Evolutionary conservation across 305 asterid species (phyloP).

Genomic region (Solanum hybrid): DNA sequence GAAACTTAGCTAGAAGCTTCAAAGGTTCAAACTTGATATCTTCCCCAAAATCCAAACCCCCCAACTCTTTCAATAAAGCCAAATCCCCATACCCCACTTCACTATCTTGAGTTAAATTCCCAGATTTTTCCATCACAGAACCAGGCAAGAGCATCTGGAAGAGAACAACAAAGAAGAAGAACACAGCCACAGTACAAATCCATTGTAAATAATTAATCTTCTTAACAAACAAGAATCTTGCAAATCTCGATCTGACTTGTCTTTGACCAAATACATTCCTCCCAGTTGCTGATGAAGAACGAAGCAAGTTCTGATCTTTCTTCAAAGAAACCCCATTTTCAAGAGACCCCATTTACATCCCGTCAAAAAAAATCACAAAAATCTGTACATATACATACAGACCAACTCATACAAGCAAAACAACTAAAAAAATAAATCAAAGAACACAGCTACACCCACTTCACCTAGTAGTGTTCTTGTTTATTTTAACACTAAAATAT

Average conservation of each 20-base stretch:
- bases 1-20: slow-evolving; percentile 46
- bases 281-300: slow-evolving; percentile 37
- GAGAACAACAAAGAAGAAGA: slow-evolving; percentile 61
- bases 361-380: slow-evolving; percentile 19
- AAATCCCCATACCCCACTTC: slow-evolving; percentile 30
- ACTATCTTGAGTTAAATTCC: slow-evolving; percentile 18
- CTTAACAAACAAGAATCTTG: slow-evolving; percentile 49
- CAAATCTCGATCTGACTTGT: slow-evolving; percentile 79
- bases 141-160: slow-evolving; percentile 83
- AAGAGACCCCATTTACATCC: slow-evolving; percentile 92
- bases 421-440: neutral
- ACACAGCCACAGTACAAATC: slow-evolving; percentile 66
- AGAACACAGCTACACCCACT: neutral
- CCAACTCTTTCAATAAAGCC: slow-evolving; percentile 41
- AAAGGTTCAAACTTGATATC: slow-evolving; percentile 61
- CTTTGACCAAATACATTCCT: slow-evolving; percentile 29
- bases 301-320: slow-evolving; percentile 42
- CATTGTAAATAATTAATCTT: slow-evolving; percentile 61
- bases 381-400: neutral
- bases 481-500: neutral
- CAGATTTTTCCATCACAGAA: slow-evolving; percentile 46
- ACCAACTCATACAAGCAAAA: neutral
- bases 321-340: slow-evolving; percentile 53
- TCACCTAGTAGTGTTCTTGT: neutral
- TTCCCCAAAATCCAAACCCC: slow-evolving; percentile 65